phyloP scores from a whole-genome alignment of 495 filamentous ascomycete genomes.

The Peziza echinospora region DNA sequence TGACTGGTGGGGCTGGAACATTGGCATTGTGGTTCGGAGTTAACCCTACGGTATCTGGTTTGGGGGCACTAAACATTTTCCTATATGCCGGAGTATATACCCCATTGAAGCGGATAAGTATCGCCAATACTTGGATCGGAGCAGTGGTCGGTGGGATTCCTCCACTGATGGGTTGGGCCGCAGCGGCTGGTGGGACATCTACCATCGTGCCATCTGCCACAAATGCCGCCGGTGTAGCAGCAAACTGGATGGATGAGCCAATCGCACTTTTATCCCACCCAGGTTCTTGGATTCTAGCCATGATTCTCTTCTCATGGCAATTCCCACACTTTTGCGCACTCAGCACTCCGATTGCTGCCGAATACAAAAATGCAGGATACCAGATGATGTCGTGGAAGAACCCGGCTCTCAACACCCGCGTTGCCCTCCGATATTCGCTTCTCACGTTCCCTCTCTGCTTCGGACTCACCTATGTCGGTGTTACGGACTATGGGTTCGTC shows the following conservation, averaged over 20 bases:
- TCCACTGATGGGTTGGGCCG: conserved; percentile 94
- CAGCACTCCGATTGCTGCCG: conserved; percentile 65
- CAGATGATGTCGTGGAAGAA: conserved; percentile 83
- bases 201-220: conserved; percentile 43
- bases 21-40: conserved; percentile 63
- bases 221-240: conserved; percentile 4
- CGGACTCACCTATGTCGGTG: conserved; percentile 54
- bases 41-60: conserved; percentile 75
- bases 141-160: conserved; percentile 85
- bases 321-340: conserved; percentile 95
- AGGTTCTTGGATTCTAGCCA: conserved; percentile 78
- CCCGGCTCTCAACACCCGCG: conserved; percentile 57
- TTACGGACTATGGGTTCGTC: conserved; percentile 77
- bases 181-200: conserved; percentile 31
- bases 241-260: conserved; percentile 1
- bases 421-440: conserved; percentile 71
- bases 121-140: conserved; percentile 86
- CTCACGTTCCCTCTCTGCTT: conserved; percentile 73
- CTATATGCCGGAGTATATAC: conserved; percentile 88
- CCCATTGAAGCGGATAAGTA: conserved; percentile 67
- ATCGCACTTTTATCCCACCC: conserved; percentile 53
- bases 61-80: conserved; percentile 65
- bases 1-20: conserved; percentile 43
- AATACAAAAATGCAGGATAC: conserved; percentile 74
- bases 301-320: conserved; percentile 81